Evolutionary conservation across 257 asterid genomes (phyloP), one percentile per base, ranked within the genome.

Genomic region (Haberlea rhodopensis): DNA sequence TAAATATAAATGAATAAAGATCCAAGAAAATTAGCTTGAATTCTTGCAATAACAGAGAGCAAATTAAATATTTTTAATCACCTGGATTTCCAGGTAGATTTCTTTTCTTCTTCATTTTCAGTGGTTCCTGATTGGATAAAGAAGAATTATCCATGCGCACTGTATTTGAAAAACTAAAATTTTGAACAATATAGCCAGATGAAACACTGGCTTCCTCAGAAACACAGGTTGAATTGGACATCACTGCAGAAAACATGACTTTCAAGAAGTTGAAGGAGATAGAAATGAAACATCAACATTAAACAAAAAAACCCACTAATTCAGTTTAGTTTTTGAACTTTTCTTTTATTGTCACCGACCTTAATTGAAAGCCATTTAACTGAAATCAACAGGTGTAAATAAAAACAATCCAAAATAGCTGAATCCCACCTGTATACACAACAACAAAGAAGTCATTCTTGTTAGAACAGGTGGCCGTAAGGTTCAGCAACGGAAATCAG

Each of bases 1-100:
- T n/a, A n/a, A n/a, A n/a, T n/a, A n/a, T n/a, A n/a, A n/a, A n/a
- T n/a, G n/a, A n/a, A n/a, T n/a, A n/a, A n/a, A n/a, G n/a, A n/a
- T n/a, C n/a, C n/a, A n/a, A 25, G 8, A 10, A 8, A 22, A 16
- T 8, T 18, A 45, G 15, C 4, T 23, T 22, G 31, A 23, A 5
- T 53, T 22, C 6, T 53, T 21, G 28, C 8, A 6, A 5, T 4
- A 32, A 53, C 5, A 60, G 13, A 23, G 10, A 53, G 20, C 20
- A 5, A 29, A 20, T 24, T 6, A 27, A 7, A 48, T 63, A 16
- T 19, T 23, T 49, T 5, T 7, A 7, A 31, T 53, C 67, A 87
- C 97, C 97, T 26, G 97, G 97, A 70, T 87, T 87, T 48, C 96
- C 97, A 0, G 96, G 95, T 69, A 82, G 95, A 48, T 78, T 88